Base-by-base conservation (phyloP, 805 yeast species). In the Saccharomycopsis malanga region DNA sequence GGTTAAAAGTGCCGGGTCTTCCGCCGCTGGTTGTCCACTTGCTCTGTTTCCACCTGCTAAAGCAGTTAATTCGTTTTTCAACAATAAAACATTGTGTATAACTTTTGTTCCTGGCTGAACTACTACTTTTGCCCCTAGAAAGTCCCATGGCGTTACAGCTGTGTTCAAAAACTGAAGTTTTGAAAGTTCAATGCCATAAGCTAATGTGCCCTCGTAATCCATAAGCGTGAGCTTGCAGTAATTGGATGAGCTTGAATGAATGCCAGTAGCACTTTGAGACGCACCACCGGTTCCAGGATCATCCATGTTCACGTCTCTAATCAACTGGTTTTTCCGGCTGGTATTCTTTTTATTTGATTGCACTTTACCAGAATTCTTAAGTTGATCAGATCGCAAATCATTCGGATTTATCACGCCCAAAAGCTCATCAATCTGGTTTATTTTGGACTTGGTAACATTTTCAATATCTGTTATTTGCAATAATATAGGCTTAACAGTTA, bases 131-230 rank as follows among this genome's bases (percentile, higher is more conserved):
- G 46, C 23, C 1, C 83, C 66, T 9, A 77, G 0, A 83, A 75
- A 0, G 88, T 91, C 41, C 79, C 57, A 38, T 71, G 71, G 1
- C 70, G 72, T 4, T 10, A n/a, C 39, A 18, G 4, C 17, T 14
- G 32, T 9, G 12, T 9, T 9, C 7, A 37, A 23, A 20, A 37
- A 44, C 30, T 17, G 60, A 34, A 83, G 55, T 34, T 74, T 72
- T 44, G 74, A 77, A 15, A 69, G 53, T 56, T 82, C 88, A 37
- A 79, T 68, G 0, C 78, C 93, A 57, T 69, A 81, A 46, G 74
- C 68, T 15, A 72, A 58, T 38, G 73, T 71, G 2, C 80, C 79
- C 15, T 53, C 50, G 10, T 65, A 58, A 53, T 80, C 87, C 57
- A 76, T 80, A 25, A 84, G 58, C 0, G 80, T 72, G 18, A 84